Evolutionary conservation across 345 rosid species (phyloP).

Genomic region (Linum lewisii): DNA sequence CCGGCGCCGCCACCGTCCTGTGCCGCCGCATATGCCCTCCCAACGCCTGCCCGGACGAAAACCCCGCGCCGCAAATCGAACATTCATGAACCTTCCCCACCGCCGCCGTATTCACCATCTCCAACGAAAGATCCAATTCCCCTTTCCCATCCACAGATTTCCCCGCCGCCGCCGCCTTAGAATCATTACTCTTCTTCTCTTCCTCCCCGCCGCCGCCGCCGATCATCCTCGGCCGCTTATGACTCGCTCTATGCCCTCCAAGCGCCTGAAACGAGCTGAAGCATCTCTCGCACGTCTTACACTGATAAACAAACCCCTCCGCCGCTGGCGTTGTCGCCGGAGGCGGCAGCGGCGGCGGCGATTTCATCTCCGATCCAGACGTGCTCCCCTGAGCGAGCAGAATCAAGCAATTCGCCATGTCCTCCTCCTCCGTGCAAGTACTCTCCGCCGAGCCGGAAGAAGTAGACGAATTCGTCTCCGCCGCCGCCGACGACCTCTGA

Average conservation of each 20-base stretch:
- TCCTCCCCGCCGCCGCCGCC: neutral
- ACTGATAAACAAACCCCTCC: slow-evolving; percentile 8
- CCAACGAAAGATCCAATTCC: slow-evolving; percentile 3
- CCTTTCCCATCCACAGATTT: neutral
- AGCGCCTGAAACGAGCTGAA: slow-evolving; percentile 31
- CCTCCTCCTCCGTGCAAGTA: slow-evolving; percentile 15
- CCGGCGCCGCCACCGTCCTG: neutral
- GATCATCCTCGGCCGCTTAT: slow-evolving; percentile 22
- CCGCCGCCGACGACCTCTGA: slow-evolving; percentile 15
- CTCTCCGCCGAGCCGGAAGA: slow-evolving; percentile 16
- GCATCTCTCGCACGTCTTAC: slow-evolving; percentile 23
- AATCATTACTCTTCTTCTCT: neutral
- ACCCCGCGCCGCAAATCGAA: slow-evolving; percentile 7
- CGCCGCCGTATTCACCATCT: neutral
- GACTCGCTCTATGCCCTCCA: slow-evolving; percentile 28
- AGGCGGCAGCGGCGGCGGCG: neutral
- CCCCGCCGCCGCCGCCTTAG: neutral
- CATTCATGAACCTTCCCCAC: slow-evolving; percentile 8
- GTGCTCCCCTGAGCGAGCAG: slow-evolving; percentile 25
- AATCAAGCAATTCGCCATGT: slow-evolving; percentile 29
- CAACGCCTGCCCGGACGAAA: slow-evolving; percentile 9
- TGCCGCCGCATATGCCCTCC: slow-evolving; percentile 11
- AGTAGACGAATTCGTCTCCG: slow-evolving; percentile 11
- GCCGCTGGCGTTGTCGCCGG: neutral
- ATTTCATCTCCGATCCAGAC: no score